Percentiles rank a stretch among this genome's conserved stretches.
phyloP scores from a whole-genome alignment of 768 basidiomycete genomes.

The Mycena chlorophos region DNA sequence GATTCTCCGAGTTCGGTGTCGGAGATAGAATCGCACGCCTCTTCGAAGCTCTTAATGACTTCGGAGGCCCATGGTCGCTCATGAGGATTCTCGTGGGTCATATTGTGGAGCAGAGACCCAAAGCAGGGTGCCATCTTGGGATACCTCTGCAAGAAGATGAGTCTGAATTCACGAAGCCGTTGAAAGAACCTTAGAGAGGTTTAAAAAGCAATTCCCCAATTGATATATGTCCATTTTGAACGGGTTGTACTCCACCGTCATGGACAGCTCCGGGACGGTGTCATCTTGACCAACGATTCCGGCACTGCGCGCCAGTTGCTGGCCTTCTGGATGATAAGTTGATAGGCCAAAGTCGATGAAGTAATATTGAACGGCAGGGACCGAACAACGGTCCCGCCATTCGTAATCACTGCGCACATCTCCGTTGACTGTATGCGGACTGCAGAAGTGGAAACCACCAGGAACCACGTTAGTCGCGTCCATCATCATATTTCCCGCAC shows the following conservation, averaged over 20 bases:
- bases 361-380: conserved; percentile 27
- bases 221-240: conserved; percentile 33
- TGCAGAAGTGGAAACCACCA: conserved; percentile 11
- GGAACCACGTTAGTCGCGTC: conserved; percentile 15
- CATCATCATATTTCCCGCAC: conserved; percentile 22
- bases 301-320: neutral
- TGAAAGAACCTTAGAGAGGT: neutral
- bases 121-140: too few species aligned
- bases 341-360: conserved; percentile 31
- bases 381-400: conserved; percentile 17
- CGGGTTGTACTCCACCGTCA: conserved; percentile 27
- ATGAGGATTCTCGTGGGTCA: too few species aligned
- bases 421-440: neutral
- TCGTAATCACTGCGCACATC: neutral
- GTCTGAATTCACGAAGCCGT: too few species aligned
- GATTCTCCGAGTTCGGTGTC: too few species aligned
- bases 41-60: too few species aligned
- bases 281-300: conserved; percentile 24
- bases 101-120: too few species aligned
- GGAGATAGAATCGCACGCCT: too few species aligned
- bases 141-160: too few species aligned
- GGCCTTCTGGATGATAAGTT: conserved; percentile 7
- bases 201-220: conserved; percentile 20
- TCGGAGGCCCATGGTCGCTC: too few species aligned
- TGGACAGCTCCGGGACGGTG: conserved; percentile 27